Conservation (phyloP, 2,329 filamentous ascomycete genomes). For the Fusarium austroafricanum region DNA sequence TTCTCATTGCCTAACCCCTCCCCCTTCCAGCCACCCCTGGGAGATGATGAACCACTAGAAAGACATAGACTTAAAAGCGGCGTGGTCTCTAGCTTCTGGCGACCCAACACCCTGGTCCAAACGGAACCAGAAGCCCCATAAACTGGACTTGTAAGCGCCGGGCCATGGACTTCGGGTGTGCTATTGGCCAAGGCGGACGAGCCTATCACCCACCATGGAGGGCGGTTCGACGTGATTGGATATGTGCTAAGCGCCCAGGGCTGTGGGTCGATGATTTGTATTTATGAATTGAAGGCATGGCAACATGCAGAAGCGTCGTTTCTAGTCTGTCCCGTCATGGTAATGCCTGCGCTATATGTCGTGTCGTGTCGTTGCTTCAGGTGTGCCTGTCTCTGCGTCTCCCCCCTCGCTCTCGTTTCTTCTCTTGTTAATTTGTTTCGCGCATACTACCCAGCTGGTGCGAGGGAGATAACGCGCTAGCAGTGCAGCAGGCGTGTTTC, state of each 20-base stretch:
- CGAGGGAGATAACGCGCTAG: slow-evolving; percentile 44
- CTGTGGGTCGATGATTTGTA: slow-evolving; percentile 38
- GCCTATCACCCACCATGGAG: slow-evolving; percentile 49
- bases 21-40: slow-evolving; percentile 7
- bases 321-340: neutral
- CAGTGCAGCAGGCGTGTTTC: slow-evolving; percentile 23
- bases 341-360: slow-evolving; percentile 25
- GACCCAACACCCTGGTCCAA: slow-evolving; percentile 47
- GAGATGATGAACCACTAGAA: slow-evolving; percentile 15
- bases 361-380: slow-evolving; percentile 21
- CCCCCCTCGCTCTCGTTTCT: slow-evolving; percentile 23
- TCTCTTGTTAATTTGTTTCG: slow-evolving; percentile 22
- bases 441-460: slow-evolving; percentile 44
- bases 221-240: slow-evolving; percentile 49
- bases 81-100: slow-evolving; percentile 29
- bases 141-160: slow-evolving; percentile 51
- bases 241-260: slow-evolving; percentile 50
- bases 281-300: slow-evolving; percentile 22
- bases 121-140: slow-evolving; percentile 22
- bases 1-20: slow-evolving; percentile 15
- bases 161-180: slow-evolving; percentile 30
- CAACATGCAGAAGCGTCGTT: slow-evolving; percentile 44
- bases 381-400: slow-evolving; percentile 11
- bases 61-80: slow-evolving; percentile 42
- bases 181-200: slow-evolving; percentile 46